Conservation (phyloP, 768 basidiomycete species). For the Daedaleopsis nitida region DNA sequence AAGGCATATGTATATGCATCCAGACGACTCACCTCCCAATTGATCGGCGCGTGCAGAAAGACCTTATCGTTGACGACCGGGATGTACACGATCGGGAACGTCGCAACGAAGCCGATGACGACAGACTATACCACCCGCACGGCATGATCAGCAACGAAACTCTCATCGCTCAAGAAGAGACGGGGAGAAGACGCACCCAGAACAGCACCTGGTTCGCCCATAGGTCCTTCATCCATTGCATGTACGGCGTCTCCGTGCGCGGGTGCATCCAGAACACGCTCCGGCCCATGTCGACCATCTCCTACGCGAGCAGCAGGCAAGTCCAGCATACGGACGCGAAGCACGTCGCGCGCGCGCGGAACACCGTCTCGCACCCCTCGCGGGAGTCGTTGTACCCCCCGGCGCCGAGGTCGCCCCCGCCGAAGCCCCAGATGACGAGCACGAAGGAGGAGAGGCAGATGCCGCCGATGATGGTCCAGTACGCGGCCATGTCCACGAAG, state of each 20-base stretch:
- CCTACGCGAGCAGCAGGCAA: not conserved
- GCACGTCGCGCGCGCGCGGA: constrained; percentile 5
- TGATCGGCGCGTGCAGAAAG: constrained; percentile 2
- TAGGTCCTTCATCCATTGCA: constrained; percentile 1
- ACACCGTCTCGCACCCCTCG: constrained; percentile 1
- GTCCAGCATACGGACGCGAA: not conserved
- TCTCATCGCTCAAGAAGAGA: not conserved
- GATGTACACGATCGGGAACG: constrained; percentile 1
- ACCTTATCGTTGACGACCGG: constrained; percentile 4
- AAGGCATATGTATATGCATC: not conserved
- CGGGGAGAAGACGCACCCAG: not conserved
- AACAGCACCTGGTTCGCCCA: constrained; percentile 1
- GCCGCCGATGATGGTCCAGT: constrained; percentile 91
- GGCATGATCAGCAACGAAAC: too few species aligned
- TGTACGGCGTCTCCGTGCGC: not conserved
- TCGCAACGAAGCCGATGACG: not conserved
- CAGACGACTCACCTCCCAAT: constrained; percentile 1
- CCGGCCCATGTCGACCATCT: not conserved
- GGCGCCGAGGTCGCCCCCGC: constrained; percentile 4
- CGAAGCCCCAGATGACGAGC: not conserved
- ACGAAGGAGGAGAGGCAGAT: constrained; percentile 12
- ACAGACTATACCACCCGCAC: not conserved
- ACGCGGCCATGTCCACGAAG: constrained; percentile 41
- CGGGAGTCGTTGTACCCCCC: constrained; percentile 2
- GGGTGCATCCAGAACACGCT: constrained; percentile 1